Base-by-base conservation (phyloP, 768 basidiomycete species). In the Hygrophoropsis aurantiaca region DNA sequence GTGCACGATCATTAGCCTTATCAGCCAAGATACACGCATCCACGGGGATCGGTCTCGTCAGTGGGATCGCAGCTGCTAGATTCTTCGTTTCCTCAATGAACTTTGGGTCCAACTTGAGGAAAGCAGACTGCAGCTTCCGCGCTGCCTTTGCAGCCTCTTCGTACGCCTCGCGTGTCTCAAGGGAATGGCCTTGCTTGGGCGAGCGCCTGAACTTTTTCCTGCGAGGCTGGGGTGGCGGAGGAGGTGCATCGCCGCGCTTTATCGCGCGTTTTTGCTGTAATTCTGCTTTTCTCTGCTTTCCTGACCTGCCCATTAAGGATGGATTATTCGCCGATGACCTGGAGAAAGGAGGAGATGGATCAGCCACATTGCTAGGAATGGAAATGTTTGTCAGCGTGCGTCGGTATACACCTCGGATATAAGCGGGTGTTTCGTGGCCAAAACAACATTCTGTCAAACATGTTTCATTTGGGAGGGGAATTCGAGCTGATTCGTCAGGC, bases 191-290 rank as follows among this genome's bases (percentile, higher is more conserved):
- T 7, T 11, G 42, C n/a, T 34, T 44, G 20, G 42, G 47, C 19
- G 25, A 24, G 24, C 46, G 9, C 16, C 21, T 33, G 2, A 34
- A 35, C 24, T 45, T 52, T 18, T 42, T 60, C 38, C 23, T 25
- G 40, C 51, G 62, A 2, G 67, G 58, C 34, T 74, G 70, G 40
- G 72, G 55, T 19, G 73, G 52, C 11, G 74, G 67, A 16, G 61
- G 60, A 4, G 60, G 58, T 3, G 73, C 64, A 52, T 90, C 89
- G 4, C 89, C 92, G 25, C 91, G 84, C 64, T 94, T 94, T 25
- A 87, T 67, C 4, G 93, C 92, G 19, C 92, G 85, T 57, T 89
- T 90, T 40, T 83, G 76, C 61, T 90, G 82, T 7, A 84, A 74
- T 47, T 88, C 79, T 2, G 79, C 82, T 52, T 85, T 90, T 54